Base-by-base conservation (phyloP, 2,329 filamentous ascomycete genomes). In the Fusarium pseudonygamai region DNA sequence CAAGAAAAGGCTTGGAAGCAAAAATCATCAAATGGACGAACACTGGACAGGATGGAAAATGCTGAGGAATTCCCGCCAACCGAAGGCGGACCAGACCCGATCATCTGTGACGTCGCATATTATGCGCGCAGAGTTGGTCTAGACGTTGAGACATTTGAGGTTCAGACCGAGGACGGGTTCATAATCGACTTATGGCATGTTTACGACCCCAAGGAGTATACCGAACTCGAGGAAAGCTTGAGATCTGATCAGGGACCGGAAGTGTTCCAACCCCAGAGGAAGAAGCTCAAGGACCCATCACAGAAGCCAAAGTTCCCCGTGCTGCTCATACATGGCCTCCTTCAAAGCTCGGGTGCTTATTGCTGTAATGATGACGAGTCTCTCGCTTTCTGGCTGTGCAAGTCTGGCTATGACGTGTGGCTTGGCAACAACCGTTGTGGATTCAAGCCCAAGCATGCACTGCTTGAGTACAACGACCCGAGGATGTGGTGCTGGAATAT, bases 401-500 rank as follows among this genome's bases (percentile, higher is more conserved):
- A 97, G 82, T 91, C 93, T 0, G 95, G 95, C 3, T 98, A 94
- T 81, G 96, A 98, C 80, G 94, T 98, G 43, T 98, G 95, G 95
- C 87, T 98, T 22, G 96, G 96, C 9, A 97, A 97, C 83, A 98
- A 97, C 79, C 89, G 96, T 26, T 97, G 95, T 79, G 95, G 95
- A 3, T 94, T 96, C 82, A 85, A 88, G 1, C 95, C 96, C 1
- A 89, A 91, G 72, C 96, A 98, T 79, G 88, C 87, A 6, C 83
- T 91, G 28, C 87, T 98, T 43, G 83, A 89, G 5, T 91, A 93
- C 73, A 84, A 85, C 7, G 96, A 98, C 78, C 95, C 96, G 4
- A 89, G 95, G 36, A 97, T 98, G 93, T 98, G 96, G 96, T 91
- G 92, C 45, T 98, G 96, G 96, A 97, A 97, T 74, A 97, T 98